Percentiles rank a stretch among this genome's conserved stretches.
phyloP scores from a whole-genome alignment of 2,329 filamentous ascomycete genomes.

The Trematosphaeria pertusa region DNA sequence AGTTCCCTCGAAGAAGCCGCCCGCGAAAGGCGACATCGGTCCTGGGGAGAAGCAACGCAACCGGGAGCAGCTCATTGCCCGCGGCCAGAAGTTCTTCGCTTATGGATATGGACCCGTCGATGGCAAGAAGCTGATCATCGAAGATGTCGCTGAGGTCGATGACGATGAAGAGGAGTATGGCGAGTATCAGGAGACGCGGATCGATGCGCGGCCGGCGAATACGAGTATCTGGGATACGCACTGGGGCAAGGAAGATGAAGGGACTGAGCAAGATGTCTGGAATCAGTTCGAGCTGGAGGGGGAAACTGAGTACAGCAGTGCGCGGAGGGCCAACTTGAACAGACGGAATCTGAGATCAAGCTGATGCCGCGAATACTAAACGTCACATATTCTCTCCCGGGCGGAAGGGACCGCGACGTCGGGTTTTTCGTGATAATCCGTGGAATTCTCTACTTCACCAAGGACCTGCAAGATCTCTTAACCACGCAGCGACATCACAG shows the following conservation, averaged over 20 bases:
- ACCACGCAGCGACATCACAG: neutral
- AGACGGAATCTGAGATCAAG: neutral
- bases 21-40: slow-evolving; percentile 9
- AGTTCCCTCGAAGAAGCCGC: too few relatives aligned
- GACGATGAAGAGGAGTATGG: slow-evolving; percentile 21
- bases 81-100: slow-evolving; percentile 56
- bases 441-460: neutral
- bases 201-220: neutral
- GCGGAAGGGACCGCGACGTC: neutral
- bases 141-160: slow-evolving; percentile 52
- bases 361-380: too few relatives aligned
- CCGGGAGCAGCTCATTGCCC: slow-evolving; percentile 49
- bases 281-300: neutral
- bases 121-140: slow-evolving; percentile 53
- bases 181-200: slow-evolving; percentile 11
- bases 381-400: too few relatives aligned
- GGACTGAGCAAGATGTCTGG: neutral
- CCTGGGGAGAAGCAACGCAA: slow-evolving; percentile 48
- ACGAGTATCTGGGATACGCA: neutral
- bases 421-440: neutral
- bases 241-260: neutral
- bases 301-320: neutral
- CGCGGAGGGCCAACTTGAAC: neutral
- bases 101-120: slow-evolving; percentile 56
- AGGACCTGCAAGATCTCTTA: too few relatives aligned